These are phyloP conservation scores for Kurtzmaniella quercitrusa DNA, from an alignment of 1,139 yeast genomes.

Conservation along the genomic window DNA sequence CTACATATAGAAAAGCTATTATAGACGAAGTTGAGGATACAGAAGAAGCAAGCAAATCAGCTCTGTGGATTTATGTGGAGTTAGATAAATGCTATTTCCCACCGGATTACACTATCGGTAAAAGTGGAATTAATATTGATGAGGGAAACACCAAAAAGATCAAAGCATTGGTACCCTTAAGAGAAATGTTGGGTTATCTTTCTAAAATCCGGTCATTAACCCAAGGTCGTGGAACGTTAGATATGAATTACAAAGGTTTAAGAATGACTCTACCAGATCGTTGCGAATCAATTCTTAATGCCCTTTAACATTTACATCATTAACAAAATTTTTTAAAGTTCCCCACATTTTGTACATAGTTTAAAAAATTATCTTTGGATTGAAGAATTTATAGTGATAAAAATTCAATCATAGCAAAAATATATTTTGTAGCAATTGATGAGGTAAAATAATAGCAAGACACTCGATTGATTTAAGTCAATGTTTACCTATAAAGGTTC, in stretches of 20 bases:
- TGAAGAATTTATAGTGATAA: no score
- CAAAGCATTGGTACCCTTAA: slow-evolving; percentile 75
- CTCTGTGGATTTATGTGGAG: slow-evolving; percentile 46
- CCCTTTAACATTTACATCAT: slow-evolving; percentile 11
- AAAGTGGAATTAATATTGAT: slow-evolving; percentile 10
- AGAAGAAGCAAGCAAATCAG: slow-evolving; percentile 34
- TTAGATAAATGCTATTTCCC: slow-evolving; percentile 56
- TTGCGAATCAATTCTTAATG: slow-evolving; percentile 23
- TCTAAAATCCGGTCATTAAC: slow-evolving; percentile 76
- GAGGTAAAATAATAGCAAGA: no score
- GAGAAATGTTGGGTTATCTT: slow-evolving; percentile 88
- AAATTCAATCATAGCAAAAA: no score
- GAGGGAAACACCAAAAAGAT: slow-evolving; percentile 50
- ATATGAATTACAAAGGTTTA: slow-evolving; percentile 77
- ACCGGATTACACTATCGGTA: slow-evolving; percentile 45
- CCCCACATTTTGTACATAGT: not conserved
- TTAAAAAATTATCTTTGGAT: no score
- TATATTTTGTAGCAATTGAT: no score
- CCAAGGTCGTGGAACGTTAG: slow-evolving; percentile 83
- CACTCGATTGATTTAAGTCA: no score
- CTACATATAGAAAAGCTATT: slow-evolving; percentile 66
- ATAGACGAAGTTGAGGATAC: slow-evolving; percentile 61
- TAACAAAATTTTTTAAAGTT: not conserved
- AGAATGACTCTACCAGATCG: slow-evolving; percentile 52
- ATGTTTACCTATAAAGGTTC: no score